Base-by-base conservation (phyloP, 1,284 basidiomycete genomes). In the Ustilago tritici region DNA sequence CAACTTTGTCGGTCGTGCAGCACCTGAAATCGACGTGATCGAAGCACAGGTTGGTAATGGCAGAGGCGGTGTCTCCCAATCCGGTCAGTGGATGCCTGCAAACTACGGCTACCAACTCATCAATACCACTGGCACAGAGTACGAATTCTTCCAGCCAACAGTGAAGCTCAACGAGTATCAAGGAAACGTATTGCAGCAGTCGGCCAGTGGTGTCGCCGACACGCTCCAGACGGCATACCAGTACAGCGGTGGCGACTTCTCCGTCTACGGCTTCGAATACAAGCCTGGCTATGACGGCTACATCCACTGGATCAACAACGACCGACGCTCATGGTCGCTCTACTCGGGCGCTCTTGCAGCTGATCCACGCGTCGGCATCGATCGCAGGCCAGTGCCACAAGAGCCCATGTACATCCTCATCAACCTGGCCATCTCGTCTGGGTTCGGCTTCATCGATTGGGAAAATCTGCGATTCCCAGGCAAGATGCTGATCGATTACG, bases 1-100 rank as follows among this genome's bases (percentile, higher is more conserved):
- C 17, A 90, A 91, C 2, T 93, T 89, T 79, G 90, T 92, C 2
- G 95, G 91, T n/a, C 78, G 91, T 32, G 87, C 88, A 32, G 89
- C 89, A 0, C 91, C 91, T 12, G 91, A 92, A 82, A 91, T 92
- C 76, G 91, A 92, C 82, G 86, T 92, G 65, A 86, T 92, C 78
- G 91, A 92, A 84, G 90, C 90, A 0, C 90, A 91, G 83, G 72
- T 81, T 9, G 50, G 53, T n/a, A 49, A 43, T 12, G 61, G 60
- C 8, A 65, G 61, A 32, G 77, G 85, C 40, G 91, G 91, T 78
- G 92, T 91, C 2, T 94, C 93, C 3, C 93, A 95, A 86, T 92
- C 91, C 70, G 89, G 89, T 78, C 93, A 95, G 86, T 87, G 89
- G 53, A 93, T 93, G n/a, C 90, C 90, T 0, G 90, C 90, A 85